Percentiles rank a stretch among this genome's conserved stretches.
Evolutionary conservation across 805 yeast species (phyloP).

Genomic region (Cyberlindnera galapagoensis): DNA sequence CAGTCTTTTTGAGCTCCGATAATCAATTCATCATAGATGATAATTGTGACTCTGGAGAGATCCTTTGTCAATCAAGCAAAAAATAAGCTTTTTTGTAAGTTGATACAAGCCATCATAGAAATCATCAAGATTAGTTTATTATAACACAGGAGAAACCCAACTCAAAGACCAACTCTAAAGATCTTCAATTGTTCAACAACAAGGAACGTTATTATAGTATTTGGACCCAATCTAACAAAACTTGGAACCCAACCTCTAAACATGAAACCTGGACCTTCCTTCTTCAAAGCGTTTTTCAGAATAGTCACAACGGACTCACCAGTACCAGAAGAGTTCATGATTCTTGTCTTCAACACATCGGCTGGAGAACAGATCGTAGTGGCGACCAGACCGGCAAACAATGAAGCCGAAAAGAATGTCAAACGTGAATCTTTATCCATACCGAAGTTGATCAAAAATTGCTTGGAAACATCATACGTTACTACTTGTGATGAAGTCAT

Average conservation of each 20-base stretch:
- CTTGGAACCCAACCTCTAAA: conserved; percentile 91
- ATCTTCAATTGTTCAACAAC: conserved; percentile 62
- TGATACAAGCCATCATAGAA: too few relatives aligned
- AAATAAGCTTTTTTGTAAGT: too few relatives aligned
- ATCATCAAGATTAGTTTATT: too few relatives aligned
- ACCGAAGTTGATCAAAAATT: conserved; percentile 43
- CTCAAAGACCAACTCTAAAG: conserved; percentile 41
- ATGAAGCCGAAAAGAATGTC: conserved; percentile 75
- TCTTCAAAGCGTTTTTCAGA: conserved; percentile 46
- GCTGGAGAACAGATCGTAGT: conserved; percentile 92
- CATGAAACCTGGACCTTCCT: conserved; percentile 74
- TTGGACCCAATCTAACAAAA: conserved; percentile 80
- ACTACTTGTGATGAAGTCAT: conserved; percentile 93
- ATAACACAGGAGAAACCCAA: too few relatives aligned
- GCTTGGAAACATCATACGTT: conserved; percentile 73
- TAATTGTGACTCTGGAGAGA: too few relatives aligned
- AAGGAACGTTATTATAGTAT: conserved; percentile 61
- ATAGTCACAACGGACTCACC: conserved; percentile 45
- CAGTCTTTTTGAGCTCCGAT: too few relatives aligned
- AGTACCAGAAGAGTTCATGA: conserved; percentile 54
- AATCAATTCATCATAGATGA: too few relatives aligned
- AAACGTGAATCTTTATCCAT: conserved; percentile 54
- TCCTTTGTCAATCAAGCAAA: too few relatives aligned
- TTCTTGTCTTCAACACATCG: conserved; percentile 82
- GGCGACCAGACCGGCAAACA: conserved; percentile 81